Evolutionary conservation across 768 basidiomycete species (phyloP), one percentile per base, ranked within the genome.

Genomic region (Lyophyllum semitale): DNA sequence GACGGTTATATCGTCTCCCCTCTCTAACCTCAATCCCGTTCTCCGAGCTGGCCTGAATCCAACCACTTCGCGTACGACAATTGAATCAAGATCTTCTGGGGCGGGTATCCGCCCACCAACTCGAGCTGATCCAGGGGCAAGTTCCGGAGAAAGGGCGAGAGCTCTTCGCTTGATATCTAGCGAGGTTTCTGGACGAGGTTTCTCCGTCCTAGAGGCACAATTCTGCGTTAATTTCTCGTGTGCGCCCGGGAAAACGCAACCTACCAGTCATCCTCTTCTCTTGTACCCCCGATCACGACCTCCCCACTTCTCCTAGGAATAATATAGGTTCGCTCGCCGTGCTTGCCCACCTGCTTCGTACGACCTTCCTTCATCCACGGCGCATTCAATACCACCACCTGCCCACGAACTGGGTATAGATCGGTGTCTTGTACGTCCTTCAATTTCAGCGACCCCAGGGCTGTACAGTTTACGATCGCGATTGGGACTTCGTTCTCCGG

Each of bases 341-440:
- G 33, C 18, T 48, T 58, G 26, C 52, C 57, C 8, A 58, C 56
- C 42, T 61, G 60, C 30, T 54, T 44, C 13, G 56, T 61, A n/a
- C 60, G 48, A 8, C 60, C 60, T 38, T 61, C 60, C 23, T 55
- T 57, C 9, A 61, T 45, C 60, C 53, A 61, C 2, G 60, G 60
- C 2, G 60, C 60, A 7, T 50, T 54, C 15, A 61, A 30, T 9
- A 58, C 59, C 3, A 61, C 17, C 1, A 61, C 56, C 26, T 61
- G 55, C 8, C 59, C 59, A 12, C 59, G 56, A 20, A 61, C 43
- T 17, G 59, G 55, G 37, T 55, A 45, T 32, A 61, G 52, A 12
- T 47, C 41, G 8, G 22, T 51, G 22, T 61, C 59, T 9, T 40
- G 32, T 17, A 57, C 56, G 32, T 58, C 56, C n/a, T 37, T 44